Percentiles rank a stretch among this genome's conserved stretches.
These are phyloP conservation scores for Arthrinium phaeospermum DNA, from an alignment of 2,329 filamentous ascomycete genomes.

Conservation along the genomic window DNA sequence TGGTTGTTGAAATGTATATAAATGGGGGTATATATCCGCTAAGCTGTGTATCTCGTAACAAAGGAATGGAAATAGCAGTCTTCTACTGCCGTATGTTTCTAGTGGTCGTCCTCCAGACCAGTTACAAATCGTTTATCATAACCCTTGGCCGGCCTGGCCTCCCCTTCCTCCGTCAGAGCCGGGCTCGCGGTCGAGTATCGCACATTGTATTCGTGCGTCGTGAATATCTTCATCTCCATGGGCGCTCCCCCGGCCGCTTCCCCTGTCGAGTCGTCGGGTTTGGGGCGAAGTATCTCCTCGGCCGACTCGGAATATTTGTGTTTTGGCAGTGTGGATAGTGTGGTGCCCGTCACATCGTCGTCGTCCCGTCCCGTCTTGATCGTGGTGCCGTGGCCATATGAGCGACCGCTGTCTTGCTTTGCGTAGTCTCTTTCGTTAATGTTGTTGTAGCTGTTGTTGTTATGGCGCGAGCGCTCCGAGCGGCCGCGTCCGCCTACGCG, in stretches of 20 bases:
- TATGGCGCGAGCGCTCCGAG: neutral
- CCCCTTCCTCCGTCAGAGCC: neutral
- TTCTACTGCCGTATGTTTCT: neutral
- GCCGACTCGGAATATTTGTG: constrained; percentile 22
- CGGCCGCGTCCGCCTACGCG: constrained; percentile 23
- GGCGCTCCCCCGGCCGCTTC: neutral
- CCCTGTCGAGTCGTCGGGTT: neutral
- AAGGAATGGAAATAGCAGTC: neutral
- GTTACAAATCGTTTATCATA: constrained; percentile 11
- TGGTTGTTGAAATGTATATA: neutral
- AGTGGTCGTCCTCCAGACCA: neutral
- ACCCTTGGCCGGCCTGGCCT: neutral
- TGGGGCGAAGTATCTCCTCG: constrained; percentile 20
- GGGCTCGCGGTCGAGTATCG: constrained; percentile 17
- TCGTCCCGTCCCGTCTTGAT: constrained; percentile 6
- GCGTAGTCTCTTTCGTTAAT: neutral
- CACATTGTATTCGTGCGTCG: constrained; percentile 15
- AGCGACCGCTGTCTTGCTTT: neutral
- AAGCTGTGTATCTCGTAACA: constrained; percentile 2
- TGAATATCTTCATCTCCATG: constrained; percentile 18
- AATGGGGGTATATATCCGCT: constrained; percentile 8
- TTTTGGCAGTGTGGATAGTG: neutral
- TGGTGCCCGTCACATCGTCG: neutral
- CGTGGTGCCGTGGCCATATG: constrained; percentile 18
- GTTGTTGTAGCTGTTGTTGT: neutral